Conservation (phyloP, 768 basidiomycete genomes). For the Amanita molliuscula region DNA sequence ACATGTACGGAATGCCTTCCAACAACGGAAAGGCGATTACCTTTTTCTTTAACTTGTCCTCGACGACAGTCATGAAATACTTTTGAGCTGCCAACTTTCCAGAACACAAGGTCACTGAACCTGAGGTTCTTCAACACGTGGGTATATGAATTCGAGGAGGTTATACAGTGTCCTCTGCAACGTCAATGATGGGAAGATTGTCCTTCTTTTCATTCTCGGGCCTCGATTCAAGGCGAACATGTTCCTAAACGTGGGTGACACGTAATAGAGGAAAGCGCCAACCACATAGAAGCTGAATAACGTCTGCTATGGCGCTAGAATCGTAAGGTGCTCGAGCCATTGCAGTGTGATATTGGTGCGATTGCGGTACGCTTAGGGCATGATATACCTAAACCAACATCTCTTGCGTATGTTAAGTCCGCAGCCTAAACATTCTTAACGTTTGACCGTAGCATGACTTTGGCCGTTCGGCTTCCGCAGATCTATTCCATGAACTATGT, state of each 20-base stretch:
- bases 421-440: too few relatives aligned
- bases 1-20: not conserved
- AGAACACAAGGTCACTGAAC: not conserved
- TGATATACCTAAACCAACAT: too few relatives aligned
- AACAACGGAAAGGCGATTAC: not conserved
- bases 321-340: not conserved
- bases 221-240: constrained; percentile 19
- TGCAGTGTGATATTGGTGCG: too few relatives aligned
- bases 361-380: too few relatives aligned
- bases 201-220: constrained; percentile 1
- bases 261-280: constrained; percentile 16
- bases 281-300: constrained; percentile 20
- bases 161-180: constrained; percentile 10
- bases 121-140: not conserved
- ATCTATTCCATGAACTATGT: too few relatives aligned
- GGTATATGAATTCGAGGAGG: constrained; percentile 8
- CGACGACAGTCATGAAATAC: constrained; percentile 2
- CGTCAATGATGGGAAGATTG: constrained; percentile 4
- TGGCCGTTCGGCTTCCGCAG: too few relatives aligned
- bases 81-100: constrained; percentile 1
- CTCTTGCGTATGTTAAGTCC: too few relatives aligned
- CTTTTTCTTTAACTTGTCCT: not conserved
- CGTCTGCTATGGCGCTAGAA: constrained; percentile 11
- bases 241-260: constrained; percentile 20
- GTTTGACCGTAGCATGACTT: too few relatives aligned